Base-by-base conservation (phyloP, 495 filamentous ascomycete species). In the Xylaria sp. region DNA sequence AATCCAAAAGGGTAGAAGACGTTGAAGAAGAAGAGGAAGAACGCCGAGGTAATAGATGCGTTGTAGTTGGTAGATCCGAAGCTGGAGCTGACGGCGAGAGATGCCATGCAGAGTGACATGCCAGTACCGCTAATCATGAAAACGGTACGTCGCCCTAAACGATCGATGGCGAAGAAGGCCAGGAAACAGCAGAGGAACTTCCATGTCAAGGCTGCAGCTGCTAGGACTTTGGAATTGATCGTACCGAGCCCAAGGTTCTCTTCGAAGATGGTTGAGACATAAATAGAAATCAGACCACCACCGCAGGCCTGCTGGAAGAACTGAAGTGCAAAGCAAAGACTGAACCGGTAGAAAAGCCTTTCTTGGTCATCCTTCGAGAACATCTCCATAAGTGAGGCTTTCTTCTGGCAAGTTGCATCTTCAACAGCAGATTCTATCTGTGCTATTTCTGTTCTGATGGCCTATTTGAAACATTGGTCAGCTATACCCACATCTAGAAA, bases 11-110 rank as follows among this genome's bases (percentile, higher is more conserved):
- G 86, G 74, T 88, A 87, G 82, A 90, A 90, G 50, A 80, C 78
- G 76, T 88, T 88, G 80, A 89, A 90, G 33, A 90, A 78, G 78
- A 88, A 88, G 61, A 90, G 83, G 74, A 88, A 89, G 29, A 85
- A 82, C 1, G 84, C 85, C 0, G 86, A 82, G 1, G 78, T 81
- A 52, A 87, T 70, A 62, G 71, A 72, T 9, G 76, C 31, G 14
- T 71, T 11, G 15, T 62, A 58, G 76, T 81, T 86, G 63, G 73
- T 66, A 14, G 74, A 48, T 69, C 77, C 70, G 71, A 83, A 77
- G 67, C 79, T 79, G 26, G 78, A 81, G 24, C 82, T 81, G 62
- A 85, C 73, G 21, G 85, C 82, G 41, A 88, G 79, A 31, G 83
- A 82, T 0, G 82, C 68, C 71, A 78, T 78, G 70, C 74, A 80